Evolutionary conservation across 345 rosid genomes (phyloP).

Genomic region (Combretum micranthum): DNA sequence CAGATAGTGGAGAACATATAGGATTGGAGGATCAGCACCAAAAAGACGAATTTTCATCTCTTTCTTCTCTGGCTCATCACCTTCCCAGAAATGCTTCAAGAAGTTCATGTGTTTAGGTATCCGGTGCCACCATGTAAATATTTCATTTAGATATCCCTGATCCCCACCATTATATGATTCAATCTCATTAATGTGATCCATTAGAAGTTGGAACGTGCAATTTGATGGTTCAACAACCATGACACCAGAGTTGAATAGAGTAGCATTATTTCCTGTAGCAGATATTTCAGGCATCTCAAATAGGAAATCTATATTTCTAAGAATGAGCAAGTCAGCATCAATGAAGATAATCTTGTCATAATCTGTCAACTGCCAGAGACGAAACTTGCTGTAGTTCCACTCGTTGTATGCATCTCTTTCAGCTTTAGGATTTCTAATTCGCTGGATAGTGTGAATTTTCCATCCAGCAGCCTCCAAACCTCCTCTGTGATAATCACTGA

Average conservation of each 20-base stretch:
- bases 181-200: slow-evolving; percentile 77
- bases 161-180: slow-evolving; percentile 92
- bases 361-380: slow-evolving; percentile 83
- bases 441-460: slow-evolving; percentile 67
- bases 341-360: slow-evolving; percentile 85
- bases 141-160: slow-evolving; percentile 83
- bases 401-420: slow-evolving; percentile 74
- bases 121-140: slow-evolving; percentile 99
- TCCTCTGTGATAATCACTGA: slow-evolving; percentile 55
- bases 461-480: slow-evolving; percentile 85
- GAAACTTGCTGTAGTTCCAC: slow-evolving; percentile 92
- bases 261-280: slow-evolving; percentile 69
- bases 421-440: slow-evolving; percentile 83
- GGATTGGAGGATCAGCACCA: slow-evolving; percentile 75
- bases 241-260: slow-evolving; percentile 79
- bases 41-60: slow-evolving; percentile 57
- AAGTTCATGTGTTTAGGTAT: slow-evolving; percentile 89
- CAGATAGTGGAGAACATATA: slow-evolving; percentile 78
- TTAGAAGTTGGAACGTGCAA: slow-evolving; percentile 69
- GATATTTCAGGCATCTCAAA: slow-evolving; percentile 89
- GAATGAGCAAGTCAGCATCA: slow-evolving; percentile 82
- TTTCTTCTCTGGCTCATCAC: slow-evolving; percentile 70
- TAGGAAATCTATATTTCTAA: slow-evolving; percentile 75
- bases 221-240: slow-evolving; percentile 87
- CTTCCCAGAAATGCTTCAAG: slow-evolving; percentile 95